These are phyloP conservation scores for Scytalidium lignicola DNA, from an alignment of 2,329 filamentous ascomycete species.

Conservation along the genomic window DNA sequence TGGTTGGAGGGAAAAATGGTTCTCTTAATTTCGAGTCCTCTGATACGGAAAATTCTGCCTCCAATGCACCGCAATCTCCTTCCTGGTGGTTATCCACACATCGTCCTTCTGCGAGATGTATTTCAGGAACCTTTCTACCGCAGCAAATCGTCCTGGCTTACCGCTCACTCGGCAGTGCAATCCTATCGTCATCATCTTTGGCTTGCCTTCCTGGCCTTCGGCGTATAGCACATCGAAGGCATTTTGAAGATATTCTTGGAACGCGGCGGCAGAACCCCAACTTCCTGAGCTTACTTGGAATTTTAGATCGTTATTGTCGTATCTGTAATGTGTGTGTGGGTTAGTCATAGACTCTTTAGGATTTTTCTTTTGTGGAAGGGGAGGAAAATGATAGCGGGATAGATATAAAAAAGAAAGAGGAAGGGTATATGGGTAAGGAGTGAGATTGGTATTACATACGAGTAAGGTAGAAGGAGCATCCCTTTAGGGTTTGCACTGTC, in stretches of 20 bases:
- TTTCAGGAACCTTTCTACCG: slow-evolving; percentile 14
- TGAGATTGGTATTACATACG: slow-evolving; percentile 2
- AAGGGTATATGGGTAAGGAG: neutral
- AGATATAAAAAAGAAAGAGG: no score
- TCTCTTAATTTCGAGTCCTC: neutral
- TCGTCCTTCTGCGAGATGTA: neutral
- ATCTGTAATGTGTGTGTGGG: slow-evolving; percentile 14
- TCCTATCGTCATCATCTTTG: slow-evolving; percentile 52
- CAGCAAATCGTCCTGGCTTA: slow-evolving; percentile 42
- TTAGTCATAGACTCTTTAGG: no score
- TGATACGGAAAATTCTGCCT: neutral
- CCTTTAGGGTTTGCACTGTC: slow-evolving; percentile 33
- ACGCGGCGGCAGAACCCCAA: neutral
- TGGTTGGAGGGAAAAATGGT: no score
- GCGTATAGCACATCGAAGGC: slow-evolving; percentile 48
- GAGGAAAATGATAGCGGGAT: no score
- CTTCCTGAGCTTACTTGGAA: slow-evolving; percentile 2
- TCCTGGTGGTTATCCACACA: neutral
- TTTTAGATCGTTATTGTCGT: slow-evolving; percentile 41
- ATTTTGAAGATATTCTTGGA: slow-evolving; percentile 35
- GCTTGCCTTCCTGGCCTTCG: slow-evolving; percentile 26
- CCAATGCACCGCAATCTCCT: neutral
- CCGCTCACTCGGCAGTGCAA: slow-evolving; percentile 46
- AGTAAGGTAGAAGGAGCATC: slow-evolving; percentile 45
- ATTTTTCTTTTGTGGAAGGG: no score